phyloP scores from a whole-genome alignment of 2,329 filamentous ascomycete genomes.

The Aspergillus intermedius region DNA sequence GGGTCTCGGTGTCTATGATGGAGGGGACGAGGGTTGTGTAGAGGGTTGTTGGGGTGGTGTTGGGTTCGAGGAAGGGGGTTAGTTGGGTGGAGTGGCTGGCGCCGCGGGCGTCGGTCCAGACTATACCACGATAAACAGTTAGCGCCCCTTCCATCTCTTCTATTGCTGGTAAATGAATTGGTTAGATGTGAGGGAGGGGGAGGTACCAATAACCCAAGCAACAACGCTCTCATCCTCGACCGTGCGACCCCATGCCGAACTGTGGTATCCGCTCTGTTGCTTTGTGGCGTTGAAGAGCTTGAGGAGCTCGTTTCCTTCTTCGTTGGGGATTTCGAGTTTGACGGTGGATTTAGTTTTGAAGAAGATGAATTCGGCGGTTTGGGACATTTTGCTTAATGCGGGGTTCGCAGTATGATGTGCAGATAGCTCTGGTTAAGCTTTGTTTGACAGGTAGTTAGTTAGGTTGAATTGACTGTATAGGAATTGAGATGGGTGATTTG shows the following conservation, averaged over 20 bases:
- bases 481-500: neutral
- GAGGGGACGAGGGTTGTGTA: conserved; percentile 27
- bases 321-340: conserved; percentile 31
- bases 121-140: conserved; percentile 1
- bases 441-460: too few species aligned
- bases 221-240: conserved; percentile 30
- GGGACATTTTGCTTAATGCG: conserved; percentile 17
- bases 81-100: conserved; percentile 14
- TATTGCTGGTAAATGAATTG: neutral
- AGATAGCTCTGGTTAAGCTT: too few species aligned
- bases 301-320: conserved; percentile 26
- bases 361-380: conserved; percentile 29
- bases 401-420: neutral
- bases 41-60: conserved; percentile 17
- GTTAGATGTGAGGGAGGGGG: neutral
- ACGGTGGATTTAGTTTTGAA: conserved; percentile 32
- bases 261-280: conserved; percentile 27
- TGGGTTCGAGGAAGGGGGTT: conserved; percentile 18
- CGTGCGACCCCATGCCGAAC: conserved; percentile 32
- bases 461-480: neutral
- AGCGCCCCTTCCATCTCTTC: neutral
- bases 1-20: conserved; percentile 18
- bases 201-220: conserved; percentile 32
- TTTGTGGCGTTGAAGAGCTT: conserved; percentile 22
- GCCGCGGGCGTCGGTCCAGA: conserved; percentile 28